phyloP scores from a whole-genome alignment of 2,329 filamentous ascomycete species.

The Aurifilum marmelostoma region DNA sequence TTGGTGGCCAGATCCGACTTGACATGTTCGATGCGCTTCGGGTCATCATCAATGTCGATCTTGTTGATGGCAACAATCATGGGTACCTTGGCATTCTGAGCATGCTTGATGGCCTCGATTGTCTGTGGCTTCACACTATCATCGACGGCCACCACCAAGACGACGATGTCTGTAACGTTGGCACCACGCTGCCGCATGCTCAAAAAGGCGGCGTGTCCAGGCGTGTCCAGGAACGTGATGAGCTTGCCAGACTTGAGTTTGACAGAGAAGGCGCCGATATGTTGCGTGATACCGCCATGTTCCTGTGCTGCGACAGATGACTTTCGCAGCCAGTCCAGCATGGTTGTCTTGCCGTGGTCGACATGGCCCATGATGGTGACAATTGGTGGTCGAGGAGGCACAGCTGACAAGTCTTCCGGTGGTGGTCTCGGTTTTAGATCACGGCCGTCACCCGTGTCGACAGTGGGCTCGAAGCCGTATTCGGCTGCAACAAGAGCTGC shows the following conservation, averaged over 20 bases:
- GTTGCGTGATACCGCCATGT: conserved; percentile 96
- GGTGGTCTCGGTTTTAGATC: conserved; percentile 74
- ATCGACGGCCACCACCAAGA: conserved; percentile 93
- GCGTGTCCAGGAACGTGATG: conserved; percentile 96
- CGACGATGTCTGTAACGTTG: conserved; percentile 94
- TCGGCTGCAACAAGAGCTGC: conserved; percentile 89
- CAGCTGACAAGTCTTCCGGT: conserved; percentile 65
- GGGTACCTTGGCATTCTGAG: conserved; percentile 81
- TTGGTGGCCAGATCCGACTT: conserved; percentile 84
- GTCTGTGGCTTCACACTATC: conserved; percentile 98
- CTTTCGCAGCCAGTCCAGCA: conserved; percentile 90
- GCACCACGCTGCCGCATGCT: conserved; percentile 95
- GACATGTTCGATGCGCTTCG: conserved; percentile 78
- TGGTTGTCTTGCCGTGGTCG: conserved; percentile 96
- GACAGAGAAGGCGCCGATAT: conserved; percentile 97
- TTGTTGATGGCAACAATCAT: conserved; percentile 99
- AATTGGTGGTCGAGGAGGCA: conserved; percentile 83
- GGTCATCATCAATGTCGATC: conserved; percentile 74
- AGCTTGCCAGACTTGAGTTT: conserved; percentile 81
- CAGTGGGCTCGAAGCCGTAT: conserved; percentile 85
- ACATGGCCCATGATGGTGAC: conserved; percentile 99
- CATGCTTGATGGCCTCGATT: conserved; percentile 93
- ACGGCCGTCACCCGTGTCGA: conserved; percentile 65
- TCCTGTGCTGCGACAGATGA: conserved; percentile 89
- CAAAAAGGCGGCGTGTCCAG: conserved; percentile 92